A percentile compares a stretch with the other conserved stretches of the same genome.
Conservation (phyloP, 371 early-diverging fungal species). For the Massospora cicadina region DNA sequence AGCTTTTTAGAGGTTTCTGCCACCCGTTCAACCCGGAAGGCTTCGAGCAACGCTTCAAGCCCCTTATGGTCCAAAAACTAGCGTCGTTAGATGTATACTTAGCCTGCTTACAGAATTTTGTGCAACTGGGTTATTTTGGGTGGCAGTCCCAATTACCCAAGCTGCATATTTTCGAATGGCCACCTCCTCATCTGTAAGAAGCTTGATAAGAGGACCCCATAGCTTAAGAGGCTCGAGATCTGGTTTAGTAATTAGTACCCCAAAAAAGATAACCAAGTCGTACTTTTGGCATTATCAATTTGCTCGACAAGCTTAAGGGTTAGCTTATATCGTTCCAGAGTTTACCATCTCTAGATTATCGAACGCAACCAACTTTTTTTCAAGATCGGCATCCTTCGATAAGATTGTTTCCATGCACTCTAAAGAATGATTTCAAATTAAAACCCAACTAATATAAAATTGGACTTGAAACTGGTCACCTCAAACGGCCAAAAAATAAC, state of each 20-base stretch:
- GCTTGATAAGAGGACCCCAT: slow-evolving; percentile 59
- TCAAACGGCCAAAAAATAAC: no score
- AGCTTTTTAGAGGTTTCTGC: background rate
- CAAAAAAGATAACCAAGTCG: slow-evolving; percentile 9
- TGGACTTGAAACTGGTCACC: no score
- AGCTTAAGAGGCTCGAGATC: slow-evolving; percentile 73
- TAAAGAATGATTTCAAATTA: slow-evolving; percentile 14
- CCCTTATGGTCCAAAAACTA: slow-evolving; percentile 13
- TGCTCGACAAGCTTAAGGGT: slow-evolving; percentile 60
- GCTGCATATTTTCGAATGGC: slow-evolving; percentile 50
- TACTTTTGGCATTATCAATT: slow-evolving; percentile 84
- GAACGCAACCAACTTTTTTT: slow-evolving; percentile 58
- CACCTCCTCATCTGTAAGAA: slow-evolving; percentile 29
- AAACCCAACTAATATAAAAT: no score
- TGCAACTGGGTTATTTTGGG: slow-evolving; percentile 80
- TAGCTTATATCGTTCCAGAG: background rate
- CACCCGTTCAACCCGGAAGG: background rate
- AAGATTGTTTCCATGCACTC: slow-evolving; percentile 47
- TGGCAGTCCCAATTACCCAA: slow-evolving; percentile 85
- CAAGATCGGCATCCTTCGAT: slow-evolving; percentile 31
- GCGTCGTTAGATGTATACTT: background rate
- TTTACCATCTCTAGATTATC: slow-evolving; percentile 81
- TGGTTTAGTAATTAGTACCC: slow-evolving; percentile 13
- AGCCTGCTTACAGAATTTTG: slow-evolving; percentile 44
- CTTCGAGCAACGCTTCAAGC: slow-evolving; percentile 3